phyloP scores from a whole-genome alignment of 129 eudicot genomes.

The carrot (Daucus carota) region DH1_v3.0 NC_030382.2:44594001-44594500 shows the following conservation, averaged over 20 bases:
- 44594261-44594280: constrained; percentile 25
- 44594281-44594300: constrained; percentile 42
- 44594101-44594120: not conserved
- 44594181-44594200: not conserved
- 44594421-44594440: not conserved
- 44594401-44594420: constrained; percentile 4
- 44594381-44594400: constrained; percentile 3
- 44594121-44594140: not conserved
- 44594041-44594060: not conserved
- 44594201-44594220: not conserved
- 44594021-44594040: not conserved
- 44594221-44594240: not conserved
- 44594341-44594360: constrained; percentile 54
- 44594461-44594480: not conserved
- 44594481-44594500: constrained; percentile 1
- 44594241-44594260: not conserved
- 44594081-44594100: not conserved
- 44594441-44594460: not conserved
- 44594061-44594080: not conserved
- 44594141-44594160: not conserved
- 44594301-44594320: constrained; percentile 14
- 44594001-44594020: no score
- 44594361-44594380: constrained; percentile 21
- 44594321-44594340: constrained; percentile 24
- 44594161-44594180: not conserved